A percentile compares a stretch with the other conserved stretches of the same genome.
These are phyloP conservation scores for Penicillium sp. DNA, from an alignment of 2,329 filamentous ascomycete genomes.

Conservation along the genomic window DNA sequence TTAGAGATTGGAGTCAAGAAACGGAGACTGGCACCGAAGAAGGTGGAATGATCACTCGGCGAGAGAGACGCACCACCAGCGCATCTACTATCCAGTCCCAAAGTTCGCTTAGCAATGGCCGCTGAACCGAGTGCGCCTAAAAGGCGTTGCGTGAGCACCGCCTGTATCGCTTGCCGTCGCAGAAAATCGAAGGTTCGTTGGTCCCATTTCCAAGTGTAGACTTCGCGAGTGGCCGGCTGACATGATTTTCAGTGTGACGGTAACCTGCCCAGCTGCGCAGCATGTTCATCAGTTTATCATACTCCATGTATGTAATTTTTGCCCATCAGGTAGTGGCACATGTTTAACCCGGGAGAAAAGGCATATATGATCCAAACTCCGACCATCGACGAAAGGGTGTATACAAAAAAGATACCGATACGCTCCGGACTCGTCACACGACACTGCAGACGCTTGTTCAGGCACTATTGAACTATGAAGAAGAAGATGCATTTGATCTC, in stretches of 20 bases:
- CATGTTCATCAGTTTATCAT: conserved; percentile 86
- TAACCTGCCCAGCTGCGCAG: conserved; percentile 82
- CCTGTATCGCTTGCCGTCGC: conserved; percentile 71
- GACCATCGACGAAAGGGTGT: conserved; percentile 95
- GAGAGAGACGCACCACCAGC: too few species aligned
- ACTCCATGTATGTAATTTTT: conserved; percentile 33
- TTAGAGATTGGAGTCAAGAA: too few species aligned
- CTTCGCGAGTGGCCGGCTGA: background rate
- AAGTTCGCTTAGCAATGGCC: conserved; percentile 15
- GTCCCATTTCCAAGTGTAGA: background rate
- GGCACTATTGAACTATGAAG: conserved; percentile 82
- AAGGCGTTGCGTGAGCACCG: conserved; percentile 74
- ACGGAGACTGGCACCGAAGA: background rate
- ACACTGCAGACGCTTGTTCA: conserved; percentile 90
- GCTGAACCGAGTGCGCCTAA: conserved; percentile 44
- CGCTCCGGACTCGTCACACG: conserved; percentile 75
- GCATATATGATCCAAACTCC: conserved; percentile 91
- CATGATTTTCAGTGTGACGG: conserved; percentile 65
- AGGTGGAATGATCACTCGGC: too few species aligned
- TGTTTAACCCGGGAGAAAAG: conserved; percentile 45
- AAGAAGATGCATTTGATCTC: conserved; percentile 75
- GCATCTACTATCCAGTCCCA: too few species aligned
- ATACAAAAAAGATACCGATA: conserved; percentile 89
- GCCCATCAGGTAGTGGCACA: background rate
- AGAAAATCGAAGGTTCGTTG: conserved; percentile 62